Conservation (phyloP, 2,329 filamentous ascomycete genomes). For the Xylariaceae sp. region DNA sequence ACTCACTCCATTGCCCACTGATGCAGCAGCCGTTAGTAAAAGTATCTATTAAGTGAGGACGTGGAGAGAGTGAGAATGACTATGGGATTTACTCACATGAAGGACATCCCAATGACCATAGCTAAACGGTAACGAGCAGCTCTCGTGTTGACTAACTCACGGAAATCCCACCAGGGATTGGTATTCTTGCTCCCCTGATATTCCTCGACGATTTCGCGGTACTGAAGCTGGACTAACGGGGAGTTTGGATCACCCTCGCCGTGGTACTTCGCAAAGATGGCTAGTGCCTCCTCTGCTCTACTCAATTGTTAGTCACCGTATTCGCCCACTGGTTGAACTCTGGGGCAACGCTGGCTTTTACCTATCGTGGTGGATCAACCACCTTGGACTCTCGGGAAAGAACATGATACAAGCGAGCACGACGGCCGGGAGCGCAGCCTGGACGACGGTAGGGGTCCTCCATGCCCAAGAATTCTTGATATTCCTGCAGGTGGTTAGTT, state of each 20-base stretch:
- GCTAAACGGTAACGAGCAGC: slow-evolving; percentile 56
- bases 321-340: background rate
- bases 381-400: slow-evolving; percentile 46
- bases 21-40: slow-evolving; percentile 1
- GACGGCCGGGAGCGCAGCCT: slow-evolving; percentile 53
- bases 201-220: slow-evolving; percentile 61
- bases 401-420: slow-evolving; percentile 51
- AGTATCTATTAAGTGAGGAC: background rate
- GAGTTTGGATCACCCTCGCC: slow-evolving; percentile 61
- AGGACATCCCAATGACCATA: slow-evolving; percentile 59
- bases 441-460: slow-evolving; percentile 64
- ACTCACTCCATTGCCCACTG: slow-evolving; percentile 50
- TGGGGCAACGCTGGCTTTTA: background rate
- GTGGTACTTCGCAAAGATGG: slow-evolving; percentile 65
- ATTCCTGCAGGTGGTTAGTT: slow-evolving; percentile 40
- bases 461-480: slow-evolving; percentile 58
- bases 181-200: slow-evolving; percentile 55
- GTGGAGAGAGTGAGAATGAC: background rate
- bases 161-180: slow-evolving; percentile 67
- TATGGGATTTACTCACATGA: slow-evolving; percentile 46
- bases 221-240: slow-evolving; percentile 62
- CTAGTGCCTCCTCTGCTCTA: slow-evolving; percentile 59
- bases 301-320: background rate
- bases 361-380: slow-evolving; percentile 52
- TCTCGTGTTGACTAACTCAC: slow-evolving; percentile 57